phyloP scores from a whole-genome alignment of 164 flowering plant species.

The Amborella trichopoda region DNA sequence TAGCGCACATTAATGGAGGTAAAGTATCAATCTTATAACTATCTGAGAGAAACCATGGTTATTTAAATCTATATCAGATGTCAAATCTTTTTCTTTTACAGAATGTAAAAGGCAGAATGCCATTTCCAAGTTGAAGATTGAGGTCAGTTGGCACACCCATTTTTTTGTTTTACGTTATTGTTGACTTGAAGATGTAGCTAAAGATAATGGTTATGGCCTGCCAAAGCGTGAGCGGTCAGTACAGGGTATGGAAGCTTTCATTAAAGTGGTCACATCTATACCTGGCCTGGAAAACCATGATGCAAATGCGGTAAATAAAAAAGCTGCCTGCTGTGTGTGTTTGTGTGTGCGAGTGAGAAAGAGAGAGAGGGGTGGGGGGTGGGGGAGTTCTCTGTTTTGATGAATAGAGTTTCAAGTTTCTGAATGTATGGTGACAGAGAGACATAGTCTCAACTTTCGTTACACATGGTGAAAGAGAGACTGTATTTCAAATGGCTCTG shows the following conservation, averaged over 20 bases:
- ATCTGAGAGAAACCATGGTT: not conserved
- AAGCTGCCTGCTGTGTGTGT: not conserved
- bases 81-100: slow-evolving; percentile 20
- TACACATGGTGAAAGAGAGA: too few relatives aligned
- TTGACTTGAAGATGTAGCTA: slow-evolving; percentile 5
- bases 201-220: slow-evolving; percentile 7
- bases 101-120: slow-evolving; percentile 60
- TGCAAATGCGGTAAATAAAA: slow-evolving; percentile 64
- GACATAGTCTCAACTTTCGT: too few relatives aligned
- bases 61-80: slow-evolving; percentile 3
- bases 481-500: too few relatives aligned
- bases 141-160: slow-evolving; percentile 36
- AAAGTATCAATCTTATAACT: slow-evolving; percentile 3
- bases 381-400: too few relatives aligned
- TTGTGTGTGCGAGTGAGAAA: not conserved
- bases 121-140: slow-evolving; percentile 46
- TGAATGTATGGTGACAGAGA: too few relatives aligned
- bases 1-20: slow-evolving; percentile 90
- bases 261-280: slow-evolving; percentile 59
- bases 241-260: slow-evolving; percentile 52
- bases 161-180: not conserved
- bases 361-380: not conserved
- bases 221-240: slow-evolving; percentile 56
- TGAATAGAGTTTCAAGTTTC: too few relatives aligned
- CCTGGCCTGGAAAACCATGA: slow-evolving; percentile 80